A percentile compares a stretch with the other conserved stretches of the same genome.
These are phyloP conservation scores for Cephalotrichum gorgonifer DNA, from an alignment of 2,329 filamentous ascomycete species.

Conservation along the genomic window DNA sequence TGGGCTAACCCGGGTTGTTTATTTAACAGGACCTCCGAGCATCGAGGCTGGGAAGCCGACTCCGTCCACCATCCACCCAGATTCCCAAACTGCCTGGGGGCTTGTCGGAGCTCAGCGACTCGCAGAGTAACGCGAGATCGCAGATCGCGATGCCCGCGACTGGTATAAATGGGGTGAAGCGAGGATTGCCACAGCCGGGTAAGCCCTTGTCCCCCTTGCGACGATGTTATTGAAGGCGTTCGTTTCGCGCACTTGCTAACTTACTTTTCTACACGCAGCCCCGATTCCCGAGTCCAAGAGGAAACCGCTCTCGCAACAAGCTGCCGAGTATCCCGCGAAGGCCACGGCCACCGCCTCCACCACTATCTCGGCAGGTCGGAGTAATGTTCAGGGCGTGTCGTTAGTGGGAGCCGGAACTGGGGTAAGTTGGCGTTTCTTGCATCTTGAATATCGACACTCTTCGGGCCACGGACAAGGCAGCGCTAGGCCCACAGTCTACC, in stretches of 20 bases:
- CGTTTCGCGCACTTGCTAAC: too few relatives aligned
- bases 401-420: slow-evolving; percentile 8
- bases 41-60: slow-evolving; percentile 5
- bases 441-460: not conserved
- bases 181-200: slow-evolving; percentile 36
- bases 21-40: slow-evolving; percentile 5
- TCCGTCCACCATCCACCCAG: not conserved
- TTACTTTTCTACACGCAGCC: not conserved
- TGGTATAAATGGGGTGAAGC: slow-evolving; percentile 35
- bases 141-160: slow-evolving; percentile 28
- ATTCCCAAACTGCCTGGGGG: not conserved
- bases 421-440: slow-evolving; percentile 5
- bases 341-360: slow-evolving; percentile 27
- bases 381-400: slow-evolving; percentile 30
- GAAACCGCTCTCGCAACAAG: slow-evolving; percentile 45
- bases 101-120: slow-evolving; percentile 40
- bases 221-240: too few relatives aligned
- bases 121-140: slow-evolving; percentile 47
- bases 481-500: too few relatives aligned
- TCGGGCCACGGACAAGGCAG: not conserved
- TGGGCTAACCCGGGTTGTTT: not conserved
- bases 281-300: slow-evolving; percentile 36
- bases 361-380: slow-evolving; percentile 23
- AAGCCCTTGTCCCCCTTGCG: slow-evolving; percentile 11
- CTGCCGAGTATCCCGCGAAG: slow-evolving; percentile 36